Conservation (phyloP, 140 eudicot genomes). For the Cichorium intybus region DNA sequence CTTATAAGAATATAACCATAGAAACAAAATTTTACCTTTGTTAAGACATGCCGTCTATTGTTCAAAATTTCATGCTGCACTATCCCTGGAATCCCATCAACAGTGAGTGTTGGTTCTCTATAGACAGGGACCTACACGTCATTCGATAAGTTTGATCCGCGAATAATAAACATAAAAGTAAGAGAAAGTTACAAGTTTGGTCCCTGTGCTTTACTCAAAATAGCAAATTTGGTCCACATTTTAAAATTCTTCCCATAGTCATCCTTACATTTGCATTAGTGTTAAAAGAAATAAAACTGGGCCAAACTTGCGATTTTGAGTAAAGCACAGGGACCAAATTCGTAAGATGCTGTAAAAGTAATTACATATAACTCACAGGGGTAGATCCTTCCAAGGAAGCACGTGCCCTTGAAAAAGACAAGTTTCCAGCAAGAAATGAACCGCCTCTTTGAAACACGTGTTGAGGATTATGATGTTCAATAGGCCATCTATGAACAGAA, state of each 20-base stretch:
- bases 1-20: conserved; percentile 3
- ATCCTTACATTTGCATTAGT: too few relatives aligned
- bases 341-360: background rate
- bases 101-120: conserved; percentile 70
- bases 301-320: too few relatives aligned
- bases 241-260: too few relatives aligned
- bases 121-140: conserved; percentile 76
- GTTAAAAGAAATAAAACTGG: too few relatives aligned
- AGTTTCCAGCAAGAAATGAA: conserved; percentile 93
- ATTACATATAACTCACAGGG: conserved; percentile 58
- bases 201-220: background rate
- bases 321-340: background rate
- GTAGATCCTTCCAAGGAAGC: conserved; percentile 94
- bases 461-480: conserved; percentile 74
- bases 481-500: conserved; percentile 87
- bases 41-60: conserved; percentile 83
- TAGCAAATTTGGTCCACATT: background rate
- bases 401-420: conserved; percentile 95
- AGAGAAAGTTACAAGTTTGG: background rate
- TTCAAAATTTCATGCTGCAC: conserved; percentile 94
- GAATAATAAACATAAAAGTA: too few relatives aligned
- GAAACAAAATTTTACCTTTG: conserved; percentile 58
- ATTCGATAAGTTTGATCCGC: conserved; percentile 1
- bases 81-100: conserved; percentile 80
- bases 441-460: conserved; percentile 88